These are phyloP conservation scores for Themeda triandra DNA, from an alignment of 176 grass and related monocot genomes.

Conservation along the genomic window DNA sequence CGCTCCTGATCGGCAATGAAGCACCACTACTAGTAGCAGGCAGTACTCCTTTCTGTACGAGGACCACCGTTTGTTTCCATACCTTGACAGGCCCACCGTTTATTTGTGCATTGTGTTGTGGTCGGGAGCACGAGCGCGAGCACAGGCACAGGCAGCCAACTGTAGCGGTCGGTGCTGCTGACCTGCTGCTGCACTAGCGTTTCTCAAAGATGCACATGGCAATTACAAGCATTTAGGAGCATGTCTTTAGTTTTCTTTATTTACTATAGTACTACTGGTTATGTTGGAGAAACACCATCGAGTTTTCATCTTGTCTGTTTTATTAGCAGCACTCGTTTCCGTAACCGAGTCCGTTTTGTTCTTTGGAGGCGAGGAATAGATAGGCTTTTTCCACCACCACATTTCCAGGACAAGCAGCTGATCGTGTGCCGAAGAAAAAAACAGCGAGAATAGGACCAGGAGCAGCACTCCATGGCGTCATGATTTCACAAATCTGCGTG, in stretches of 20 bases:
- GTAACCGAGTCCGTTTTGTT: background rate
- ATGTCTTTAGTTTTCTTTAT: background rate
- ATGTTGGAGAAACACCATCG: background rate
- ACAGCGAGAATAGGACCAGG: background rate
- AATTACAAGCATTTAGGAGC: background rate
- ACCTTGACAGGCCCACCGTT: background rate
- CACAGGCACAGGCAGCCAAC: background rate
- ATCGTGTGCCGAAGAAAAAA: background rate
- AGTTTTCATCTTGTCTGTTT: background rate
- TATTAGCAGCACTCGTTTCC: background rate
- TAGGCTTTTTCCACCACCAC: background rate
- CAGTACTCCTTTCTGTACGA: background rate
- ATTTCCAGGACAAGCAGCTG: background rate
- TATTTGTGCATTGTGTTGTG: background rate
- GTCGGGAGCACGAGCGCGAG: background rate
- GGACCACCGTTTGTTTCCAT: constrained; percentile 21
- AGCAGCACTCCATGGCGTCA: background rate
- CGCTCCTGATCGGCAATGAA: background rate
- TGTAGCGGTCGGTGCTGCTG: constrained; percentile 11
- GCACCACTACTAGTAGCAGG: background rate
- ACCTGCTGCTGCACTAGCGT: background rate
- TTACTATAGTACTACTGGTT: background rate
- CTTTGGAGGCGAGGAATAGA: too few species aligned
- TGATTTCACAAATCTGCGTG: constrained; percentile 38
- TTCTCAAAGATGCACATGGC: background rate